Conservation (phyloP, 1,284 basidiomycete genomes). For the Somion occarium region DNA sequence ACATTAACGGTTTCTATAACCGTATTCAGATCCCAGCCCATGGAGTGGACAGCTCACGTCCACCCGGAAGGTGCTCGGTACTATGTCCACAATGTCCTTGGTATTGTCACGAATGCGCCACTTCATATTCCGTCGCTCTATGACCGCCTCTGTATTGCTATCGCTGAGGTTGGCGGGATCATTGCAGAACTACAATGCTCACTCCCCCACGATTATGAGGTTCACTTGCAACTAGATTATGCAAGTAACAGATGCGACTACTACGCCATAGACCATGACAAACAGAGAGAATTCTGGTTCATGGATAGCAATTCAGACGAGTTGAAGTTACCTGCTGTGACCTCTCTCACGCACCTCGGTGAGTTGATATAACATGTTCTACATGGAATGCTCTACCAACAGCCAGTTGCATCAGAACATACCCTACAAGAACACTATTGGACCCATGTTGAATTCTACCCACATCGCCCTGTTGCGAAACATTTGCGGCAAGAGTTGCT, state of each 20-base stretch:
- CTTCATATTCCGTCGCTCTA: constrained; percentile 8
- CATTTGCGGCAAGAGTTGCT: constrained; percentile 13
- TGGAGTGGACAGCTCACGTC: constrained; percentile 14
- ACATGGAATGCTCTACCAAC: no score
- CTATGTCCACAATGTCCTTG: constrained; percentile 16
- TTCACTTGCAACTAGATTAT: constrained; percentile 18
- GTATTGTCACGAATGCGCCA: constrained; percentile 20
- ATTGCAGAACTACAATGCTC: not conserved
- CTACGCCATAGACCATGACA: constrained; percentile 24
- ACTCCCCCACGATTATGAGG: constrained; percentile 17
- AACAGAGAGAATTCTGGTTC: constrained; percentile 22
- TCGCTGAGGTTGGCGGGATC: constrained; percentile 4
- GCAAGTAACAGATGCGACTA: constrained; percentile 17
- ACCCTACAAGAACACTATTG: constrained; percentile 25
- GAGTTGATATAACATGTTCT: constrained; percentile 8
- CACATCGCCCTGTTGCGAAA: constrained; percentile 16
- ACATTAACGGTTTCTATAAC: no score
- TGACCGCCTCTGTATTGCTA: constrained; percentile 7
- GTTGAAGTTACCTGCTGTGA: constrained; percentile 17
- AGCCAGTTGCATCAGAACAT: not conserved
- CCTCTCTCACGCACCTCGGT: constrained; percentile 22
- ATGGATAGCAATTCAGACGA: constrained; percentile 16
- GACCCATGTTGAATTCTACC: constrained; percentile 27
- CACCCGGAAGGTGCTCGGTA: constrained; percentile 26
- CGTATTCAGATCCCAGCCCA: no score